phyloP scores from a whole-genome alignment of 2,329 filamentous ascomycete species.

The Aureobasidium sp. region DNA sequence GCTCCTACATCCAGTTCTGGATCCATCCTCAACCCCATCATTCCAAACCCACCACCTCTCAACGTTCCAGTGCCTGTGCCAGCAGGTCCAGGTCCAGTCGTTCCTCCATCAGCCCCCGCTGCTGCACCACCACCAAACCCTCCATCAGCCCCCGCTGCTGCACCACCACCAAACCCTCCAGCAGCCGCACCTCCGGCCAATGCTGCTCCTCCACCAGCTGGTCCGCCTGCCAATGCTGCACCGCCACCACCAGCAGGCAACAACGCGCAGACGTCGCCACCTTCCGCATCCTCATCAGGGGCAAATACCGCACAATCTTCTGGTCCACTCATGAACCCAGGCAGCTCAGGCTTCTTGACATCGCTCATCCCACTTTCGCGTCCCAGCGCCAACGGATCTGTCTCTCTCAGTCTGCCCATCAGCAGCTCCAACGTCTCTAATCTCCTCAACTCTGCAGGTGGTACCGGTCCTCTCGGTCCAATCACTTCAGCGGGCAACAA shows the following conservation, averaged over 20 bases:
- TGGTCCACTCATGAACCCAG: neutral
- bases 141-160: neutral
- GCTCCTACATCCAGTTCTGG: neutral
- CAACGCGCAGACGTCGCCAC: neutral
- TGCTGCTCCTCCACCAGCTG: neutral
- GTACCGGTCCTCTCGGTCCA: neutral
- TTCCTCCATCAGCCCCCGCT: neutral
- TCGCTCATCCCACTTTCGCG: neutral
- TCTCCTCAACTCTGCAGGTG: neutral
- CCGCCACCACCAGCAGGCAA: neutral
- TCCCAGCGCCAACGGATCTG: neutral
- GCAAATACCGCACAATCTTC: neutral
- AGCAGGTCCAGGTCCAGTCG: neutral
- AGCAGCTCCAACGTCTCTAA: slow-evolving; percentile 4
- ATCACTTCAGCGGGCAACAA: neutral
- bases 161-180: neutral
- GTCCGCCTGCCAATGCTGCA: neutral
- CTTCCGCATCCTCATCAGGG: neutral
- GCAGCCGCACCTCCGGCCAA: neutral
- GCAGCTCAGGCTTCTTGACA: slow-evolving; percentile 10
- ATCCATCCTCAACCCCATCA: slow-evolving; percentile 6
- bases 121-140: neutral
- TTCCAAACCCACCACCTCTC: slow-evolving; percentile 9
- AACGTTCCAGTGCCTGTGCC: slow-evolving; percentile 5
- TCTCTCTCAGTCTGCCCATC: slow-evolving; percentile 1